Evolutionary conservation across 169 alveolate genomes (phyloP).

Genomic region (Plasmodium chabaudi): DNA sequence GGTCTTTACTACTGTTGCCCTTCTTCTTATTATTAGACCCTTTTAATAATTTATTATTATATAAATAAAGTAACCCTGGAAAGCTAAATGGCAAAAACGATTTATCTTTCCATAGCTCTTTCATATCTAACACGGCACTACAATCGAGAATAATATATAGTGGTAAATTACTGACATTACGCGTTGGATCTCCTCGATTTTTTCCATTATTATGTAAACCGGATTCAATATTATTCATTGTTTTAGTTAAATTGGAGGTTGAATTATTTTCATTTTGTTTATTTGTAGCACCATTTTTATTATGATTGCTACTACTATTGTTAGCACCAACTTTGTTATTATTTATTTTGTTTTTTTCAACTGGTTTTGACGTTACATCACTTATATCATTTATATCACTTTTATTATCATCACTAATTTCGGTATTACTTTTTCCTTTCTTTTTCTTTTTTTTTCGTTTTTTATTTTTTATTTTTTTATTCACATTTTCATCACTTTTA

Average conservation of each 20-base stretch:
- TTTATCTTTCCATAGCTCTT: conserved; percentile 74
- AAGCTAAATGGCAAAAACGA: conserved; percentile 57
- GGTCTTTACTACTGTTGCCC: background rate
- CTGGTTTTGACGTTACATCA: background rate
- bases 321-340: background rate
- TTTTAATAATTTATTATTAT: conserved; percentile 46
- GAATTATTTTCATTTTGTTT: background rate
- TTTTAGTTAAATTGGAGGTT: too few relatives aligned
- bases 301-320: background rate
- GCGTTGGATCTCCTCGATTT: background rate
- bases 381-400: background rate
- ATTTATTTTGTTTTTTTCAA: conserved; percentile 1
- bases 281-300: background rate
- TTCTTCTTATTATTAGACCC: background rate
- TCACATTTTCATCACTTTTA: background rate
- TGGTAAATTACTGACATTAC: conserved; percentile 26
- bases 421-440: background rate
- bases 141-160: conserved; percentile 64
- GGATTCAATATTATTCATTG: background rate
- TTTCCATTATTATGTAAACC: conserved; percentile 4
- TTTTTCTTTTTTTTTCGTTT: conserved; percentile 1
- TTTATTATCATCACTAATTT: background rate
- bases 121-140: conserved; percentile 68
- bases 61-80: conserved; percentile 62
- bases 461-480: background rate